A percentile compares a stretch with the other conserved stretches of the same genome.
Evolutionary conservation across 305 asterid genomes (phyloP).

Genomic region (Solanum hybrid): DNA sequence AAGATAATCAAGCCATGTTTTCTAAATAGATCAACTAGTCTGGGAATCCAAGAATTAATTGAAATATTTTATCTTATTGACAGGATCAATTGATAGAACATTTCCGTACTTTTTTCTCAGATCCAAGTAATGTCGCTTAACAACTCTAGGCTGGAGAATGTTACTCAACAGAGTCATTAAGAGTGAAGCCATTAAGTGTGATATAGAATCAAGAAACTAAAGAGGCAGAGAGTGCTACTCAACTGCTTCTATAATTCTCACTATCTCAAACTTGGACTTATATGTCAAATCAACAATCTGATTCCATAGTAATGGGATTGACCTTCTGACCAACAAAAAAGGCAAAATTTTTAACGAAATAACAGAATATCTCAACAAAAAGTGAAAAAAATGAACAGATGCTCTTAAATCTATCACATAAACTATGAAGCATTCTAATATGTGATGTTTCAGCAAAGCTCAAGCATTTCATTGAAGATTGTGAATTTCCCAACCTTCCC

Average conservation of each 20-base stretch:
- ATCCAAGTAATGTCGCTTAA: constrained; percentile 82
- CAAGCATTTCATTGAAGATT: not conserved
- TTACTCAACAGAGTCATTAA: constrained; percentile 16
- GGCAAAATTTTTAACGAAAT: not conserved
- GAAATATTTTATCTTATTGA: constrained; percentile 58
- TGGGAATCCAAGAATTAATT: not conserved
- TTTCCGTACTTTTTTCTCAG: constrained; percentile 93
- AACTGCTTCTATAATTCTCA: constrained; percentile 82
- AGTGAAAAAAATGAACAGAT: not conserved
- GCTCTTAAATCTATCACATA: not conserved
- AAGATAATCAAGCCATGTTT: not conserved
- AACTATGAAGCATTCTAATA: not conserved
- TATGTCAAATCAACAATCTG: constrained; percentile 99
- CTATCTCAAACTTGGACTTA: constrained; percentile 88
- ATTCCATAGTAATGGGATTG: constrained; percentile 96
- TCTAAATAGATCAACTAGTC: not conserved
- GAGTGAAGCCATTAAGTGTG: constrained; percentile 10
- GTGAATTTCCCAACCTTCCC: not conserved
- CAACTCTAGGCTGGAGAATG: constrained; percentile 69
- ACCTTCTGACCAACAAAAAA: constrained; percentile 77
- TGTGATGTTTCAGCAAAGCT: not conserved
- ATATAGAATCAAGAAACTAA: constrained; percentile 10
- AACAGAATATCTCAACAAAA: not conserved
- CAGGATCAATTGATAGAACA: constrained; percentile 69
- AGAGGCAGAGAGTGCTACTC: constrained; percentile 28